A percentile compares a stretch with the other conserved stretches of the same genome.
Evolutionary conservation across 2,329 filamentous ascomycete species (phyloP).

Genomic region (Neodidymelliopsis sp.): DNA sequence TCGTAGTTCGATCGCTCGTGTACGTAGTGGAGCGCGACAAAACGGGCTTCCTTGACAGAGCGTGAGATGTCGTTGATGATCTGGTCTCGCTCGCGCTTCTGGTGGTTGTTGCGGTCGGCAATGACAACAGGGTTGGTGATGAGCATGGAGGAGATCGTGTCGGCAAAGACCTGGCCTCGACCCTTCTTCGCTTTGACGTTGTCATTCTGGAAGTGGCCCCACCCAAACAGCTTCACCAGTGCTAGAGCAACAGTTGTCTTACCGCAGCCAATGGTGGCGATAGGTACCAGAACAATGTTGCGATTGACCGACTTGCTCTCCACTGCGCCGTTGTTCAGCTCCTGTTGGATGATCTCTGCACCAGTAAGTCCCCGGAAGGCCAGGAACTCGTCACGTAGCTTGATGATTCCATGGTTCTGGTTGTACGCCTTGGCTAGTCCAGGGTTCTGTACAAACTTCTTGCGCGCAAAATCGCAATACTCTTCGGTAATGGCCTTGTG

Average conservation of each 20-base stretch:
- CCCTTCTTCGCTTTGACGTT: slow-evolving; percentile 81
- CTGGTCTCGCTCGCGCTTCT: slow-evolving; percentile 85
- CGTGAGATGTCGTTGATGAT: slow-evolving; percentile 79
- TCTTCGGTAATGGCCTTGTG: slow-evolving; percentile 89
- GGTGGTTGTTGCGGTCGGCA: slow-evolving; percentile 94
- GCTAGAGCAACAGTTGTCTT: slow-evolving; percentile 93
- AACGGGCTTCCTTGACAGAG: slow-evolving; percentile 67
- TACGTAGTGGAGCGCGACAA: slow-evolving; percentile 88
- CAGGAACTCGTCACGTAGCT: slow-evolving; percentile 86
- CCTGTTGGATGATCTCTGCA: slow-evolving; percentile 82
- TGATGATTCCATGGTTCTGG: slow-evolving; percentile 93
- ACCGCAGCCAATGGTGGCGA: slow-evolving; percentile 93
- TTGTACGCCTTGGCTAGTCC: slow-evolving; percentile 75
- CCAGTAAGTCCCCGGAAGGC: slow-evolving; percentile 84
- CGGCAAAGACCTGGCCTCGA: slow-evolving; percentile 80
- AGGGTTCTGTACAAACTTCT: slow-evolving; percentile 73
- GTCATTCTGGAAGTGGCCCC: slow-evolving; percentile 96
- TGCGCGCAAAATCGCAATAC: slow-evolving; percentile 83
- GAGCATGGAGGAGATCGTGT: slow-evolving; percentile 71
- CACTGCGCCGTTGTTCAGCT: slow-evolving; percentile 64
- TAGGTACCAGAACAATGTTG: slow-evolving; percentile 84
- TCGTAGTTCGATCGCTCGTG: slow-evolving; percentile 74
- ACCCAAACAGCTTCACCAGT: slow-evolving; percentile 81
- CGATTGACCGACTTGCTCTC: slow-evolving; percentile 63
- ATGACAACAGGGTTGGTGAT: slow-evolving; percentile 75